A percentile compares a stretch with the other conserved stretches of the same genome.
Evolutionary conservation across 768 basidiomycete genomes (phyloP).

Genomic region (Lanmaoa pseudosensibilis): DNA sequence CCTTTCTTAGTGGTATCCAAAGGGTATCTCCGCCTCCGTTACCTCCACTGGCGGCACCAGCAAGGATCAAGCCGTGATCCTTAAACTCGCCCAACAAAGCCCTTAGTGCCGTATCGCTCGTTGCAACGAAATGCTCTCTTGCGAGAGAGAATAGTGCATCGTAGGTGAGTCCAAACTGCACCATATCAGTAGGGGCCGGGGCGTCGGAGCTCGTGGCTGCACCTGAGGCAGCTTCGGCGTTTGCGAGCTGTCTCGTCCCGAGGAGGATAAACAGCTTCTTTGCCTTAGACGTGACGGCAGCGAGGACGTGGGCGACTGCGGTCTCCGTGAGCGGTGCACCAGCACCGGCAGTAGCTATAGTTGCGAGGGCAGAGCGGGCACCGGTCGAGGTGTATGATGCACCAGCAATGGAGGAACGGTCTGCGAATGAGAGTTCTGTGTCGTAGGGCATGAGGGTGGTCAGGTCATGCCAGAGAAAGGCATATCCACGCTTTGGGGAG

Average conservation of each 20-base stretch:
- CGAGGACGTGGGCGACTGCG: constrained; percentile 77
- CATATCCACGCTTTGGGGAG: constrained; percentile 48
- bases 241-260: constrained; percentile 64
- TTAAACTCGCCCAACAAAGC: constrained; percentile 85
- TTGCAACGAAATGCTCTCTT: constrained; percentile 82
- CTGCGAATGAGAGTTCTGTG: constrained; percentile 67
- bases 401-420: constrained; percentile 61
- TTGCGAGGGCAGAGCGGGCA: constrained; percentile 24
- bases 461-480: constrained; percentile 88
- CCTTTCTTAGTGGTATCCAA: constrained; percentile 87
- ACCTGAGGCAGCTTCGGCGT: constrained; percentile 35
- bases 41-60: constrained; percentile 40
- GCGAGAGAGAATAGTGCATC: constrained; percentile 72
- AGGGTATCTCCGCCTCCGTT: constrained; percentile 56
- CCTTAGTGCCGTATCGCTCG: constrained; percentile 80
- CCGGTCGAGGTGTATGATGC: constrained; percentile 39
- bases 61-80: constrained; percentile 84
- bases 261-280: constrained; percentile 79
- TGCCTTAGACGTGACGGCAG: constrained; percentile 84
- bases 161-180: constrained; percentile 59
- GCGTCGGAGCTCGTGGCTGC: constrained; percentile 7
- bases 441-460: constrained; percentile 85
- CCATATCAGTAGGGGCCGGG: constrained; percentile 23
- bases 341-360: constrained; percentile 32
- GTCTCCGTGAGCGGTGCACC: constrained; percentile 65